phyloP scores from a whole-genome alignment of 2,329 filamentous ascomycete species.

The Sclerotinia trifoliorum region DNA sequence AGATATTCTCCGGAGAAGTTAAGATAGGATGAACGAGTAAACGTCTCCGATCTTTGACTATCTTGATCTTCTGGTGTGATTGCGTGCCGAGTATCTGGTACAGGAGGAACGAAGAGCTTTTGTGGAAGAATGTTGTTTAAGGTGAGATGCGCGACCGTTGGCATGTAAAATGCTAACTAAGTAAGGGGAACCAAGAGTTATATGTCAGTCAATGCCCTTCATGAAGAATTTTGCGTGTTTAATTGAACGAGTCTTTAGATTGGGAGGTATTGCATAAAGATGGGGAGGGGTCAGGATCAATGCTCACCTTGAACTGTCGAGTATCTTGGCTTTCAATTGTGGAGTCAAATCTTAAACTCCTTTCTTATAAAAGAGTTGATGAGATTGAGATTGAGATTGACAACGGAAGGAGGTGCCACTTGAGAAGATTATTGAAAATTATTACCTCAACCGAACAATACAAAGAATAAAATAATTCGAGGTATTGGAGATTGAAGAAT shows the following conservation, averaged over 20 bases:
- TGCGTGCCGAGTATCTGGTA: slow-evolving; percentile 31
- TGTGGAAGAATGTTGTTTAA: slow-evolving; percentile 26
- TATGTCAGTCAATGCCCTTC: slow-evolving; percentile 33
- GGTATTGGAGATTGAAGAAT: neutral
- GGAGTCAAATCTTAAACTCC: slow-evolving; percentile 23
- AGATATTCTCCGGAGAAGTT: slow-evolving; percentile 27
- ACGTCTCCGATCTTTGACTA: slow-evolving; percentile 40
- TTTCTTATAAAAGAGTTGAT: slow-evolving; percentile 12
- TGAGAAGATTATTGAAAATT: slow-evolving; percentile 18
- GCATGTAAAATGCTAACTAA: slow-evolving; percentile 38
- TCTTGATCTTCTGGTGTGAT: slow-evolving; percentile 25
- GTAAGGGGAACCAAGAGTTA: slow-evolving; percentile 32
- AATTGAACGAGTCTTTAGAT: neutral
- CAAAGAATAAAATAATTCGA: slow-evolving; percentile 10
- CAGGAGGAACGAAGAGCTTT: slow-evolving; percentile 32
- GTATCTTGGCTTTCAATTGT: slow-evolving; percentile 23
- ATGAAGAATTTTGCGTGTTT: slow-evolving; percentile 1
- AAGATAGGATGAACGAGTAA: slow-evolving; percentile 42
- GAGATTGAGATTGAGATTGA: slow-evolving; percentile 18
- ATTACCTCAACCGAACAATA: slow-evolving; percentile 12
- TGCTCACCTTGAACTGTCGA: slow-evolving; percentile 22
- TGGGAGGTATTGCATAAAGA: slow-evolving; percentile 7
- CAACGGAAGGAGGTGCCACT: slow-evolving; percentile 10
- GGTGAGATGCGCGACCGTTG: slow-evolving; percentile 36
- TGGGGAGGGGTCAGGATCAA: neutral